Conservation (phyloP, 2,329 filamentous ascomycete species). For the Phyllosticta citribraziliensis region DNA sequence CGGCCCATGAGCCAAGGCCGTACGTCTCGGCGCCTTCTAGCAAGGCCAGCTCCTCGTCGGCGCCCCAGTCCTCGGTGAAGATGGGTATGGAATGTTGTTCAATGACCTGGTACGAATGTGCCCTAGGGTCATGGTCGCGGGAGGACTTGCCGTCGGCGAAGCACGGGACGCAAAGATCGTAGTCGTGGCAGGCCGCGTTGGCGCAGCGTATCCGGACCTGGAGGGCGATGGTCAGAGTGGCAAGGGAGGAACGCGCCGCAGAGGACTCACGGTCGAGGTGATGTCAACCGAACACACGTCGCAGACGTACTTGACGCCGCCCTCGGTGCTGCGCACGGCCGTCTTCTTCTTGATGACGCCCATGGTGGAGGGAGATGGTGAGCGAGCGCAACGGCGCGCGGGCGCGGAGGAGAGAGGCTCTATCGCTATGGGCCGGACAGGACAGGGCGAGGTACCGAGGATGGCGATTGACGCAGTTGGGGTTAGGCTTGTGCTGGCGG, state of each 20-base stretch:
- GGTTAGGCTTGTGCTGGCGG: neutral
- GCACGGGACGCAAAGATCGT: slow-evolving; percentile 93
- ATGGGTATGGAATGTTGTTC: slow-evolving; percentile 98
- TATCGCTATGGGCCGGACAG: neutral
- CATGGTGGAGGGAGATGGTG: slow-evolving; percentile 44
- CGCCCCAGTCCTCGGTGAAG: slow-evolving; percentile 89
- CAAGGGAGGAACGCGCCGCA: neutral
- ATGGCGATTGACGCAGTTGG: neutral
- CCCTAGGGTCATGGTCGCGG: slow-evolving; percentile 75
- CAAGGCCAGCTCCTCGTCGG: slow-evolving; percentile 89
- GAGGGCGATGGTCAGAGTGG: slow-evolving; percentile 5
- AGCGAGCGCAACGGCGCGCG: neutral
- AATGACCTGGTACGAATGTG: slow-evolving; percentile 85
- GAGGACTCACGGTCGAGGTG: slow-evolving; percentile 72
- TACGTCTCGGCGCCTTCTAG: slow-evolving; percentile 94
- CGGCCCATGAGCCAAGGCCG: slow-evolving; percentile 91
- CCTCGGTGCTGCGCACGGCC: slow-evolving; percentile 72
- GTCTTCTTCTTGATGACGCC: slow-evolving; percentile 96
- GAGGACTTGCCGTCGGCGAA: slow-evolving; percentile 75
- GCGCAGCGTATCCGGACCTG: slow-evolving; percentile 94
- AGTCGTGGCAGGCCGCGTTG: slow-evolving; percentile 73
- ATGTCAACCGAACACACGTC: slow-evolving; percentile 96
- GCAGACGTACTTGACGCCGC: slow-evolving; percentile 76
- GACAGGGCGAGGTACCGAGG: neutral
- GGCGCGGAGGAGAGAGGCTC: neutral